Base-by-base conservation (phyloP, 345 rosid species). In the Salix suchowensis region DNA sequence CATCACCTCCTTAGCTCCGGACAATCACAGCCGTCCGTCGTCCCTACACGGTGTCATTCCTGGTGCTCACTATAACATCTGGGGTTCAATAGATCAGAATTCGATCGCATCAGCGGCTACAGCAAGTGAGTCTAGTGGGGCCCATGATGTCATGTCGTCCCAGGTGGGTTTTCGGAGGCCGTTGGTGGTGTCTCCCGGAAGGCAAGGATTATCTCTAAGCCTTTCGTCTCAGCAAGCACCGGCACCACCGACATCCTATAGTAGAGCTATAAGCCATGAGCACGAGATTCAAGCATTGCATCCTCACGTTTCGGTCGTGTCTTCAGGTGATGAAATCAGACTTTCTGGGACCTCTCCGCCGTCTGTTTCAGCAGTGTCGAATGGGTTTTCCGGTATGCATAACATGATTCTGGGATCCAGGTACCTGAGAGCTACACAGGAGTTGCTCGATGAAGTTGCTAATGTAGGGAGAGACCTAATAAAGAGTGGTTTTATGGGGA, bases 391-490 rank as follows among this genome's bases (percentile, higher is more conserved):
- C 3, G 75, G 84, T 6, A 67, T 71, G 75, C 88, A 84, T 58
- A 77, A 79, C 28, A 81, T 39, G 46, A 74, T 72, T 58, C 71
- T 86, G 86, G 86, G 88, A 48, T 87, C 96, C 0, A 87, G 83
- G 84, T 92, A 89, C 89, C 77, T 92, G 81, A 86, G 77, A 77
- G 94, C 91, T 12, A 85, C 91, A 12, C 97, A 91, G 75, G 94
- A 91, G 84, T 85, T 92, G 34, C 89, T 92, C 21, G 91, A 88
- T 70, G 96, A 89, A 77, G 88, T 91, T 65, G 91, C 87, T 18
- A 82, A 81, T 54, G 88, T 91, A 58, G 87, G 82, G 76, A 82
- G 74, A 37, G 71, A 73, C 54, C 65, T 78, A 8, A n/a, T 55
- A 61, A 79, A 82, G 82, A 75, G 65, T 19, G 78, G 76, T 15